A percentile compares a stretch with the other conserved stretches of the same genome.
Conservation (phyloP, 352 stramenopile species). For the Phytophthora ohioensis region DNA sequence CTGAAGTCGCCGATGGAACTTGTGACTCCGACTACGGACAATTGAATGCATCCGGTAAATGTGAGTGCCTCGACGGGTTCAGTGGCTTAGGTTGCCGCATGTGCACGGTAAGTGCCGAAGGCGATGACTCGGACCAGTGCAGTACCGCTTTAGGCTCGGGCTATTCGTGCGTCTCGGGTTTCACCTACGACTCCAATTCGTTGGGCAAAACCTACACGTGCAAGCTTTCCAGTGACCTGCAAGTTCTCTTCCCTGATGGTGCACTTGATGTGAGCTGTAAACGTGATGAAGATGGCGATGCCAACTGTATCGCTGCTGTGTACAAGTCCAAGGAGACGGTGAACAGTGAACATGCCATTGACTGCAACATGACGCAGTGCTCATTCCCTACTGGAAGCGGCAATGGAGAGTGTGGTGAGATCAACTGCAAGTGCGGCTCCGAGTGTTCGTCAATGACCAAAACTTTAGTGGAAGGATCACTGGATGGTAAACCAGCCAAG, state of each 20-base stretch:
- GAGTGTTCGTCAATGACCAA: conserved; percentile 64
- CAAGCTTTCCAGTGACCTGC: conserved; percentile 51
- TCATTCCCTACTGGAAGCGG: conserved; percentile 52
- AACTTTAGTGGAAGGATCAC: conserved; percentile 60
- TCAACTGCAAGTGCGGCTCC: conserved; percentile 69
- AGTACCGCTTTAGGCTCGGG: conserved; percentile 35
- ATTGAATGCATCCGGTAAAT: conserved; percentile 54
- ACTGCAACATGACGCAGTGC: conserved; percentile 66
- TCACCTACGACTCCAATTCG: conserved; percentile 55
- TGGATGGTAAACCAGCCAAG: conserved; percentile 73
- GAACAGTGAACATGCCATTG: conserved; percentile 62
- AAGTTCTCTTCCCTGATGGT: conserved; percentile 70
- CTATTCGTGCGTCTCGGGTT: conserved; percentile 54
- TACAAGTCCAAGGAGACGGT: conserved; percentile 65
- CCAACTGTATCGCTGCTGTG: conserved; percentile 67
- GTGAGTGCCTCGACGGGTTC: conserved; percentile 65
- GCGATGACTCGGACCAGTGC: conserved; percentile 31
- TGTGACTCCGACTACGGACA: conserved; percentile 67
- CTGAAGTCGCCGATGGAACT: neutral
- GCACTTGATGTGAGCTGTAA: conserved; percentile 69
- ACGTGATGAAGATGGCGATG: conserved; percentile 32
- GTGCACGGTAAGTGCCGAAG: conserved; percentile 36
- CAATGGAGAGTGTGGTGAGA: conserved; percentile 52
- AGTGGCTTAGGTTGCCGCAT: conserved; percentile 69
- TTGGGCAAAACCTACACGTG: conserved; percentile 75